Percentiles rank a stretch among this genome's conserved stretches.
Evolutionary conservation across 345 rosid species (phyloP).

Genomic region (Brassica juncea): DNA sequence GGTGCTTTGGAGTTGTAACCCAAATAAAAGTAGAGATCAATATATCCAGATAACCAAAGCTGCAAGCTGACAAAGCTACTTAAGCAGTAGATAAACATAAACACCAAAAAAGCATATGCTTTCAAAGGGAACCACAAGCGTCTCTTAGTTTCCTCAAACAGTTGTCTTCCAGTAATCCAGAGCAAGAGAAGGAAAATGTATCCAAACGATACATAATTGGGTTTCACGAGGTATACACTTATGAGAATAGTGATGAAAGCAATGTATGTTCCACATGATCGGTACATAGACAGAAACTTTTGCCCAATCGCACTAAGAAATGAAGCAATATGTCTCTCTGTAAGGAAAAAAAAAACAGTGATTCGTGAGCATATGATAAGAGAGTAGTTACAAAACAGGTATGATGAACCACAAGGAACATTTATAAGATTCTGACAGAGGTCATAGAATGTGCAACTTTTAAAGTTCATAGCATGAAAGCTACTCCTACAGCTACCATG

Average conservation of each 20-base stretch:
- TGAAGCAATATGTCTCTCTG: conserved; percentile 86
- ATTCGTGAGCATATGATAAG: conserved; percentile 15
- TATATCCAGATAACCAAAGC: conserved; percentile 71
- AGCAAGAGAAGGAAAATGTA: conserved; percentile 84
- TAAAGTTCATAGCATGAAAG: conserved; percentile 24
- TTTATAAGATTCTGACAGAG: conserved; percentile 17
- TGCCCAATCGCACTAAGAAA: conserved; percentile 84
- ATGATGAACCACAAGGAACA: conserved; percentile 26
- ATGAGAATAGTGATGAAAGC: conserved; percentile 91
- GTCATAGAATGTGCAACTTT: conserved; percentile 22
- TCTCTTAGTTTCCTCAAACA: conserved; percentile 83
- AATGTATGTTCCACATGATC: conserved; percentile 94
- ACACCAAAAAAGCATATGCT: conserved; percentile 69
- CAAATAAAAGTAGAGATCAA: conserved; percentile 74
- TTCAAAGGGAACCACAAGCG: conserved; percentile 96
- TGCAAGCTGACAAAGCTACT: conserved; percentile 76
- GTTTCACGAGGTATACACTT: conserved; percentile 80
- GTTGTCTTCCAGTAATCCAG: conserved; percentile 96
- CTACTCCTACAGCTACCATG: conserved; percentile 11
- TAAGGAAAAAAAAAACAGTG: conserved; percentile 34
- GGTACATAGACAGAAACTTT: conserved; percentile 78
- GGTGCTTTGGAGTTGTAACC: conserved; percentile 77
- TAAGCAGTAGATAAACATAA: conserved; percentile 83
- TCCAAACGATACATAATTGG: conserved; percentile 90
- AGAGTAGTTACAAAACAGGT: conserved; percentile 16